These are phyloP conservation scores for Oryza nivara DNA, from an alignment of 176 grass and related monocot genomes.

Conservation along the genomic window DNA sequence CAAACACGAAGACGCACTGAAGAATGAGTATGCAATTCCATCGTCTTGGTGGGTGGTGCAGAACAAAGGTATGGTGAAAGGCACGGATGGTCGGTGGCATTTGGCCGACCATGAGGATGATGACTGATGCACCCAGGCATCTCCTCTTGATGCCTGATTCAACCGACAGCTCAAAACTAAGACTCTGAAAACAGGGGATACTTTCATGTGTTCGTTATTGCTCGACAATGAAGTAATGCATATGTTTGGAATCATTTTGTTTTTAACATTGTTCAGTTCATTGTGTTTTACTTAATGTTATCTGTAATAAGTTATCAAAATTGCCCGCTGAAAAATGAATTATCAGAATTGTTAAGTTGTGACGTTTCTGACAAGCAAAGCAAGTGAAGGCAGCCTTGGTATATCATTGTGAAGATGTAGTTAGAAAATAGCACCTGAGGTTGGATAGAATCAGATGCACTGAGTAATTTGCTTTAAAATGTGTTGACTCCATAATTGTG, in stretches of 20 bases:
- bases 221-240: constrained; percentile 4
- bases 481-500: not conserved
- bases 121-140: constrained; percentile 29
- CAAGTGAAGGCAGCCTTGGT: not conserved
- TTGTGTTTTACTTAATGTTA: not conserved
- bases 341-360: constrained; percentile 13
- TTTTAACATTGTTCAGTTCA: not conserved
- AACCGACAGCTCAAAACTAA: constrained; percentile 18
- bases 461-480: not conserved
- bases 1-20: constrained; percentile 72
- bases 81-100: constrained; percentile 62
- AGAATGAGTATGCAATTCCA: constrained; percentile 73
- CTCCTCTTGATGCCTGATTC: constrained; percentile 4
- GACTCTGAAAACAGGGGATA: not conserved
- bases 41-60: constrained; percentile 70
- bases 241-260: constrained; percentile 17
- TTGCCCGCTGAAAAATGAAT: not conserved
- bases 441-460: not conserved
- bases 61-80: constrained; percentile 85
- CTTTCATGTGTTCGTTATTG: not conserved
- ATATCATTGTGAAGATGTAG: not conserved
- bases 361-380: not conserved
- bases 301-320: not conserved
- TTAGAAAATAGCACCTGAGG: not conserved
- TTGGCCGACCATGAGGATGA: constrained; percentile 75